These are phyloP conservation scores for Bretziella fagacearum DNA, from an alignment of 2,329 filamentous ascomycete genomes.

Conservation along the genomic window DNA sequence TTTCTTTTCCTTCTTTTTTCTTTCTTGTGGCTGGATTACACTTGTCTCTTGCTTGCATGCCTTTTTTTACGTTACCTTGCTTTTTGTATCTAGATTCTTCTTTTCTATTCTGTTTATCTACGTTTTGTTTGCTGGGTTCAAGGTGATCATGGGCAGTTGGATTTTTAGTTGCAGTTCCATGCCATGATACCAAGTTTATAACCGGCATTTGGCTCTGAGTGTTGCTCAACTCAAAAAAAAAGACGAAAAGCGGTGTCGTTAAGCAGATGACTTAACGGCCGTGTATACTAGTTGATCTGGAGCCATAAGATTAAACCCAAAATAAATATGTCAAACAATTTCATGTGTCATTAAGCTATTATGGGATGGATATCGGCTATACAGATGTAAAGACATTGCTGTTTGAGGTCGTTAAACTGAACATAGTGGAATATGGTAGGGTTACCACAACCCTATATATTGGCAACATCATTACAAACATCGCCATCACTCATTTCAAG, in stretches of 20 bases:
- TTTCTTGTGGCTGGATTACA: slow-evolving; percentile 1
- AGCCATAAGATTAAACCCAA: too few relatives aligned
- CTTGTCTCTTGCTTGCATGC: slow-evolving; percentile 9
- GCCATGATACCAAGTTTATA: slow-evolving; percentile 5
- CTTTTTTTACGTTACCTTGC: slow-evolving; percentile 5
- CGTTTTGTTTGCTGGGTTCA: slow-evolving; percentile 1
- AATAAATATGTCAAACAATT: too few relatives aligned
- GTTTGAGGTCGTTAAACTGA: too few relatives aligned
- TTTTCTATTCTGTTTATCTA: slow-evolving; percentile 3
- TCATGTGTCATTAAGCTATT: too few relatives aligned
- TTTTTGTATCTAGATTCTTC: slow-evolving; percentile 1
- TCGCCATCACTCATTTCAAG: too few relatives aligned
- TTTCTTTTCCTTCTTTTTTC: not conserved
- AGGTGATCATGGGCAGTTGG: slow-evolving; percentile 7
- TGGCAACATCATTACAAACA: too few relatives aligned
- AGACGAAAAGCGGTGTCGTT: not conserved
- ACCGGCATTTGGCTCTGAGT: not conserved
- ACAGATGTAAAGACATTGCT: not conserved
- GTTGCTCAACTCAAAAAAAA: not conserved
- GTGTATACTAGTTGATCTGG: not conserved
- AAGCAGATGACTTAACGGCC: not conserved
- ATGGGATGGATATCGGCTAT: not conserved
- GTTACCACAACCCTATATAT: too few relatives aligned
- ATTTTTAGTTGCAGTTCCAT: slow-evolving; percentile 9
- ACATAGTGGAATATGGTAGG: too few relatives aligned